phyloP scores from a whole-genome alignment of 2,329 filamentous ascomycete species.

The Pseudogymnoascus sp. region DNA sequence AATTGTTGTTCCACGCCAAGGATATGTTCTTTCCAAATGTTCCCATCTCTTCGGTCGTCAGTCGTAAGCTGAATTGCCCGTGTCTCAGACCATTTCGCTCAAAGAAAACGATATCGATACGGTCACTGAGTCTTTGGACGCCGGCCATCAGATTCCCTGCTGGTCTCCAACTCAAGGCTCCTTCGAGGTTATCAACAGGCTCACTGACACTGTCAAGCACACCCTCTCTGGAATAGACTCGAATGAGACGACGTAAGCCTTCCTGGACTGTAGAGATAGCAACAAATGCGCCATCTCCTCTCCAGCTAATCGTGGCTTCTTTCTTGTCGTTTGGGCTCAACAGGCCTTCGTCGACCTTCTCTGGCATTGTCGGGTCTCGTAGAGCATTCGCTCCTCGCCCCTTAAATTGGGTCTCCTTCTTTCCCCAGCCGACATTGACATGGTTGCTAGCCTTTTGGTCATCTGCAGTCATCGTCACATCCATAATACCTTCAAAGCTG shows the following conservation, averaged over 20 bases:
- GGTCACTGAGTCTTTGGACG: conserved; percentile 60
- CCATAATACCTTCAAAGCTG: conserved; percentile 75
- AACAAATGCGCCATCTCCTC: conserved; percentile 86
- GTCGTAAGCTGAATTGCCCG: conserved; percentile 78
- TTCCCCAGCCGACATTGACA: conserved; percentile 96
- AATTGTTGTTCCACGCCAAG: conserved; percentile 86
- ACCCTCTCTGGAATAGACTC: conserved; percentile 86
- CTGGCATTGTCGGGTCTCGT: conserved; percentile 88
- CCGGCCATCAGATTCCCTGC: conserved; percentile 85
- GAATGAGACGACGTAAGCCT: conserved; percentile 65
- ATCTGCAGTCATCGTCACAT: conserved; percentile 62
- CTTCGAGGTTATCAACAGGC: conserved; percentile 86
- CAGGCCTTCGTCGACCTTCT: conserved; percentile 77
- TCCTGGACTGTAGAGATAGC: conserved; percentile 75
- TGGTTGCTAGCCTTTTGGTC: conserved; percentile 85
- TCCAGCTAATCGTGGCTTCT: conserved; percentile 73
- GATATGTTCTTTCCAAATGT: conserved; percentile 50
- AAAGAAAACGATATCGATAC: conserved; percentile 85
- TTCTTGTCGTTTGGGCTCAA: conserved; percentile 68
- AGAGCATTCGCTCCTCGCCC: conserved; percentile 80
- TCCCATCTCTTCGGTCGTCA: conserved; percentile 51
- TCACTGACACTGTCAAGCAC: conserved; percentile 89
- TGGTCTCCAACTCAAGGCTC: conserved; percentile 82
- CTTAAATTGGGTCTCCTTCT: conserved; percentile 96
- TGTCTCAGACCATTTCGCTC: conserved; percentile 97